Evolutionary conservation across 2,329 filamentous ascomycete species (phyloP).

Genomic region (Colletotrichum spinosum): DNA sequence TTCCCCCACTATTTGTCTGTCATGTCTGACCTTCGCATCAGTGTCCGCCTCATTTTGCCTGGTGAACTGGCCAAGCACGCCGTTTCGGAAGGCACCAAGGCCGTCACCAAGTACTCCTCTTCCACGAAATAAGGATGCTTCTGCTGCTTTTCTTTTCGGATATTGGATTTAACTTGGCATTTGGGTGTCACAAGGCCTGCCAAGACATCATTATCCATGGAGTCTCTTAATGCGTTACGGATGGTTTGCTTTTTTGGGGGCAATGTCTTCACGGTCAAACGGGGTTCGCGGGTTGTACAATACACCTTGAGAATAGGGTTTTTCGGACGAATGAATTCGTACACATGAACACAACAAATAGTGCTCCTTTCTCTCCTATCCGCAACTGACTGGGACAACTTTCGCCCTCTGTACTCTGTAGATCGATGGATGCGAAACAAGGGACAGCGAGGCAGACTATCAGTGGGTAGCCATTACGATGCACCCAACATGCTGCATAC

Average conservation of each 20-base stretch:
- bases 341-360: constrained; percentile 60
- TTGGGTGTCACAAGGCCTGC: constrained; percentile 69
- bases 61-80: constrained; percentile 99
- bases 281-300: constrained; percentile 80
- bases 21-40: constrained; percentile 61
- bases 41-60: constrained; percentile 94
- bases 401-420: no score
- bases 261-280: constrained; percentile 77
- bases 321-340: constrained; percentile 71
- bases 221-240: constrained; percentile 80
- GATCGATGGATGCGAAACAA: no score
- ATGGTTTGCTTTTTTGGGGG: constrained; percentile 75
- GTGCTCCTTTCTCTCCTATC: background rate
- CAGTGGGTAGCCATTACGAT: no score
- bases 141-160: constrained; percentile 70
- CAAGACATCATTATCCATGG: constrained; percentile 57
- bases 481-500: no score
- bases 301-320: constrained; percentile 73
- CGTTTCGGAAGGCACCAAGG: constrained; percentile 99
- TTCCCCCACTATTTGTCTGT: background rate
- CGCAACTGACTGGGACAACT: no score
- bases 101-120: constrained; percentile 99
- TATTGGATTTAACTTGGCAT: constrained; percentile 68
- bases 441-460: no score
- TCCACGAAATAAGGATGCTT: constrained; percentile 88